phyloP scores from a whole-genome alignment of 1,284 basidiomycete genomes.

The Ustilago loliicola region DNA sequence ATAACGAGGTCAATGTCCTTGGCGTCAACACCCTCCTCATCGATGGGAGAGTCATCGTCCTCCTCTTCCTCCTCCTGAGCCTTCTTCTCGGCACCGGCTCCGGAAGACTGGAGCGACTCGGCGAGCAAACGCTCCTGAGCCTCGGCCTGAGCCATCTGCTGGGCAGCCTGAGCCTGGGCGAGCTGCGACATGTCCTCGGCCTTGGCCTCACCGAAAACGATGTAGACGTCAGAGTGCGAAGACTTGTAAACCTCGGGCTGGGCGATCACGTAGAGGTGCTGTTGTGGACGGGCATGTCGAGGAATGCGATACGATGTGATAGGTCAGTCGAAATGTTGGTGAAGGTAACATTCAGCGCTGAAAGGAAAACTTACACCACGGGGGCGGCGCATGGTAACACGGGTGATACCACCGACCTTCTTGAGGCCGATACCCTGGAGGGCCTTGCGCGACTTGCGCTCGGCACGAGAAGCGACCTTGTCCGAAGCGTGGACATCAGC shows the following conservation, averaged over 20 bases:
- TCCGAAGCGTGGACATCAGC: slow-evolving; percentile 85
- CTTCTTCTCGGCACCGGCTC: slow-evolving; percentile 44
- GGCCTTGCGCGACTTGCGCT: slow-evolving; percentile 69
- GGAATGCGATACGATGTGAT: neutral
- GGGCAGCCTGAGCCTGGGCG: slow-evolving; percentile 84
- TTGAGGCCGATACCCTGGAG: slow-evolving; percentile 74
- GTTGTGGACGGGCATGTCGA: neutral
- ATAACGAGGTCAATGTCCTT: slow-evolving; percentile 95
- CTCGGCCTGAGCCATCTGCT: slow-evolving; percentile 79
- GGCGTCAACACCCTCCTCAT: slow-evolving; percentile 77
- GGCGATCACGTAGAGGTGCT: slow-evolving; percentile 92
- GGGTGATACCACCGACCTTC: slow-evolving; percentile 90
- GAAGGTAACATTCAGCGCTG: neutral
- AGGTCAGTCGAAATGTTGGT: slow-evolving; percentile 18
- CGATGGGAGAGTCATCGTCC: slow-evolving; percentile 69
- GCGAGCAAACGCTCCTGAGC: slow-evolving; percentile 77
- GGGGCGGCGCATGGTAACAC: slow-evolving; percentile 92
- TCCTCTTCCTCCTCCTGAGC: slow-evolving; percentile 70
- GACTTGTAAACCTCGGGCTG: slow-evolving; percentile 98
- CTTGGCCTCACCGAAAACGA: slow-evolving; percentile 98
- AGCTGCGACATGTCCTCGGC: slow-evolving; percentile 91
- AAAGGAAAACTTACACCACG: slow-evolving; percentile 81
- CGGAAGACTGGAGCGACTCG: slow-evolving; percentile 66
- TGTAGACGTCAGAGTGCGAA: slow-evolving; percentile 95
- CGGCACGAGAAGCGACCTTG: slow-evolving; percentile 81